Evolutionary conservation across 192 early-diverging fungal genomes (phyloP).

Genomic region (Linnemannia hyalina): DNA sequence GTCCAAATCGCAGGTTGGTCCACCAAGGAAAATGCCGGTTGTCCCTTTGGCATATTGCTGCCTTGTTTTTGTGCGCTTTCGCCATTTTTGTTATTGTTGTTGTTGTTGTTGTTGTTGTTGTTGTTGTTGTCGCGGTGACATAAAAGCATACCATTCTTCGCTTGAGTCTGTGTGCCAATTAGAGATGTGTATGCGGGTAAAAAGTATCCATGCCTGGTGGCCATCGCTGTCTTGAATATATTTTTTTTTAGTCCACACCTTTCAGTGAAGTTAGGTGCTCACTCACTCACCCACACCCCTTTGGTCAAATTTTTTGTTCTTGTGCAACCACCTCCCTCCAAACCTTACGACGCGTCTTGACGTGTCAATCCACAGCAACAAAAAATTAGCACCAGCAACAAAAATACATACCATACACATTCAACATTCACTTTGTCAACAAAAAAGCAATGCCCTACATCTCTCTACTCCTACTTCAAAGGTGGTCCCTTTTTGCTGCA

Average conservation of each 20-base stretch:
- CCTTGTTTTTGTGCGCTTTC: background rate
- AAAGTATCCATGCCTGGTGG: background rate
- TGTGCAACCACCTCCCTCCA: conserved; percentile 8
- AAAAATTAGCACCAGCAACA: background rate
- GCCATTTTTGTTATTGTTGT: background rate
- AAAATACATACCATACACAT: background rate
- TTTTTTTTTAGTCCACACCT: background rate
- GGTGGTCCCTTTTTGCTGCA: too few species aligned
- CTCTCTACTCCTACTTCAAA: background rate
- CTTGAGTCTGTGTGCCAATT: background rate
- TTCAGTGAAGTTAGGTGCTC: background rate
- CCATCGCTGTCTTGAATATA: background rate
- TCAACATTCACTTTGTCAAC: background rate
- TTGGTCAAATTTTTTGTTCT: background rate
- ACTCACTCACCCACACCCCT: background rate
- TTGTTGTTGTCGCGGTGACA: background rate
- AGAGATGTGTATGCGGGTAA: background rate
- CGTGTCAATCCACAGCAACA: background rate
- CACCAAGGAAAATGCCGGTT: background rate
- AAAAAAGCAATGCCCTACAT: background rate
- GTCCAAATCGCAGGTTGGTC: background rate
- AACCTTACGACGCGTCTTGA: conserved; percentile 9
- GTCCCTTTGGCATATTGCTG: background rate
- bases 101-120: background rate
- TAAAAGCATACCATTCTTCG: background rate